Conservation (phyloP, 768 basidiomycete genomes). For the Tubosaeta sp. region DNA sequence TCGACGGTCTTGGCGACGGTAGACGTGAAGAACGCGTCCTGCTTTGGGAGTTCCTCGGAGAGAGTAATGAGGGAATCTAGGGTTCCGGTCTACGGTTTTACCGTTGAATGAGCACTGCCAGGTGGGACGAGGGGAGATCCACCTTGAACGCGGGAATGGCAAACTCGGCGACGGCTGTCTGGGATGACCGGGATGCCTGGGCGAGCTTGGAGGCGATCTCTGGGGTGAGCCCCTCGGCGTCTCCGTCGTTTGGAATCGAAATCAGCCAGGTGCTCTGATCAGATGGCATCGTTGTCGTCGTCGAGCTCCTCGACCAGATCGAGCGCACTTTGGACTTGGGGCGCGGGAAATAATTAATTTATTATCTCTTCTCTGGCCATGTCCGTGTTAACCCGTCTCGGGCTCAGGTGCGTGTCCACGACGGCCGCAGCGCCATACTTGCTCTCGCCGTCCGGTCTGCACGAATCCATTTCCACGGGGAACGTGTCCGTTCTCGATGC, state of each 20-base stretch:
- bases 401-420: conserved; percentile 37
- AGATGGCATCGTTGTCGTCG: conserved; percentile 71
- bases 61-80: conserved; percentile 83
- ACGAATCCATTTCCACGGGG: conserved; percentile 33
- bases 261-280: conserved; percentile 95
- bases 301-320: not conserved
- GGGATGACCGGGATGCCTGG: conserved; percentile 49
- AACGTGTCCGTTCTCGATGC: conserved; percentile 57
- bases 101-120: conserved; percentile 5
- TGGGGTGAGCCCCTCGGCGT: conserved; percentile 69
- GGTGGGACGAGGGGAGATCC: conserved; percentile 13
- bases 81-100: conserved; percentile 74
- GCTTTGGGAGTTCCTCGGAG: conserved; percentile 91
- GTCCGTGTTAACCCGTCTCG: conserved; percentile 5
- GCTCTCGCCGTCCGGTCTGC: conserved; percentile 48
- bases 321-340: not conserved
- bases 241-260: conserved; percentile 81
- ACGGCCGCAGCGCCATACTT: conserved; percentile 41
- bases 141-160: conserved; percentile 91
- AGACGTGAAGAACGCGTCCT: conserved; percentile 81
- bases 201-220: conserved; percentile 62
- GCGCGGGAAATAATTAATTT: conserved; percentile 12
- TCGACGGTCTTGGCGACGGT: conserved; percentile 92
- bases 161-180: conserved; percentile 56
- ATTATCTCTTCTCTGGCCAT: not conserved